Conservation (phyloP, 139 green algal genomes). For the Chlorella ohadii region DNA sequence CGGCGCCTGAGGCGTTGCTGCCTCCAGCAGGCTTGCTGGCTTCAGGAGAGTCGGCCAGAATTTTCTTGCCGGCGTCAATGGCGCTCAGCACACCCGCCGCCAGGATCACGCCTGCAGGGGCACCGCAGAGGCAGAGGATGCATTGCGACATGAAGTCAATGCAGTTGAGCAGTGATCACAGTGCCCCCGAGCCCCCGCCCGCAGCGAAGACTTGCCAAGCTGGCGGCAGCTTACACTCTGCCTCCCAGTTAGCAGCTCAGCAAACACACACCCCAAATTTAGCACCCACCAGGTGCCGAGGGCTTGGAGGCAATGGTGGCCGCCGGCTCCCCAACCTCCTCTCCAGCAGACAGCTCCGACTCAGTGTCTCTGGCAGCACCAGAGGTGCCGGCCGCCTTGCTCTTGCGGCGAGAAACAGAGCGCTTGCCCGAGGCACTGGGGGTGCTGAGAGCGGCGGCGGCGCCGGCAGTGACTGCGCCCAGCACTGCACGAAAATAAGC, state of each 20-base stretch:
- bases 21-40: too few species aligned
- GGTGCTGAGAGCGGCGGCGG: conserved; percentile 9
- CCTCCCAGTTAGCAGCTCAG: too few species aligned
- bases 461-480: conserved; percentile 1
- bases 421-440: not conserved
- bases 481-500: conserved; percentile 24
- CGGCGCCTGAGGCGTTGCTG: too few species aligned
- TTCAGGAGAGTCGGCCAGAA: not conserved
- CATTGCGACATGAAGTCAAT: too few species aligned
- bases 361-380: not conserved
- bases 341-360: not conserved
- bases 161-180: too few species aligned
- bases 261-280: too few species aligned
- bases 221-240: too few species aligned
- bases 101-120: conserved; percentile 18
- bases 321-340: not conserved
- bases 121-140: not conserved
- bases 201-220: too few species aligned
- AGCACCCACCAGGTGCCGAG: conserved; percentile 10
- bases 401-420: too few species aligned
- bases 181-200: too few species aligned
- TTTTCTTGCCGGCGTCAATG: conserved; percentile 9
- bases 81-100: conserved; percentile 20
- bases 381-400: not conserved
- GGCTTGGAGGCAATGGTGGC: conserved; percentile 22